These are phyloP conservation scores for Microbotryum lychnidis-dioicae DNA, from an alignment of 1,284 basidiomycete genomes.

Conservation along the genomic window DNA sequence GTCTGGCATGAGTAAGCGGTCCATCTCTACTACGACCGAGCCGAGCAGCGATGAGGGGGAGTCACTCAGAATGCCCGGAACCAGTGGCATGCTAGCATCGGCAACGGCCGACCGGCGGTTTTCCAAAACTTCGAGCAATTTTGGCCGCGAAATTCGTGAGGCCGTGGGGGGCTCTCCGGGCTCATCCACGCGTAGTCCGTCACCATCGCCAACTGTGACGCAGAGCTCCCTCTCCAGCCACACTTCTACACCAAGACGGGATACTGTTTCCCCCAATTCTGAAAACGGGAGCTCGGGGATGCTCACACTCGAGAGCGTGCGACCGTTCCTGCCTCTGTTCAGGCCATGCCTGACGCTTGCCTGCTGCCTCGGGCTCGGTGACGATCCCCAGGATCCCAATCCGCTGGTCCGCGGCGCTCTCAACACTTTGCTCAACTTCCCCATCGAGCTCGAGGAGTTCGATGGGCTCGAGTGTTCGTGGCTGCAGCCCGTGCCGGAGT, in stretches of 20 bases:
- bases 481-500: slow-evolving; percentile 22
- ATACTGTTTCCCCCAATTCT: not conserved
- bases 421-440: slow-evolving; percentile 32
- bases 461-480: slow-evolving; percentile 22
- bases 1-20: not conserved
- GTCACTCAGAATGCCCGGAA: not conserved
- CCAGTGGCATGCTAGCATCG: not conserved
- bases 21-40: not conserved
- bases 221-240: too few relatives aligned
- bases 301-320: slow-evolving; percentile 7
- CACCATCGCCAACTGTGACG: not conserved
- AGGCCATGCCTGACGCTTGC: slow-evolving; percentile 24
- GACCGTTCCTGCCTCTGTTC: slow-evolving; percentile 28
- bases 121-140: too few relatives aligned
- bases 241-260: too few relatives aligned
- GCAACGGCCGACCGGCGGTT: not conserved
- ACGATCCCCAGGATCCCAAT: slow-evolving; percentile 10
- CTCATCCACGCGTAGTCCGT: not conserved
- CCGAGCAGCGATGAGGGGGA: not conserved
- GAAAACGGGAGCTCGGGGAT: not conserved
- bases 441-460: slow-evolving; percentile 30
- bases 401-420: slow-evolving; percentile 22
- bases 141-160: not conserved
- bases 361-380: slow-evolving; percentile 6
- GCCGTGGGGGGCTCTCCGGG: slow-evolving; percentile 13